phyloP scores from a whole-genome alignment of 2,329 filamentous ascomycete genomes.

The Claviceps fusiformis region DNA sequence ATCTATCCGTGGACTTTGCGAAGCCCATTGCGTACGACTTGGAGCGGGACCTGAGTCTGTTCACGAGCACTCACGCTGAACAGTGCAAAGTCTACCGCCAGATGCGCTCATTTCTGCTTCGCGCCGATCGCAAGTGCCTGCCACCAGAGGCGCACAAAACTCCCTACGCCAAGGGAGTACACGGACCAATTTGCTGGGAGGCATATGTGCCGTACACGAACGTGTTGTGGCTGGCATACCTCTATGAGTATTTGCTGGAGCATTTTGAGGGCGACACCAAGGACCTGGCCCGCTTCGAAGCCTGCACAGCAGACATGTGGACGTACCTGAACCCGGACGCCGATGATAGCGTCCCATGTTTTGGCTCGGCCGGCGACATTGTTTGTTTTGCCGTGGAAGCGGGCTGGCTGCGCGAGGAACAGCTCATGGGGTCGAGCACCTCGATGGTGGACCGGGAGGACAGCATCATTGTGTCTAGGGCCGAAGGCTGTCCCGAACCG shows the following conservation, averaged over 20 bases:
- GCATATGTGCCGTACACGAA: conserved; percentile 48
- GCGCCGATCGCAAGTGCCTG: conserved; percentile 35
- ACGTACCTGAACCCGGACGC: conserved; percentile 38
- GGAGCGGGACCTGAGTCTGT: conserved; percentile 45
- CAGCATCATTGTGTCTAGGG: conserved; percentile 24
- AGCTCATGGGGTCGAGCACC: conserved; percentile 28
- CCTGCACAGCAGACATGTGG: conserved; percentile 39
- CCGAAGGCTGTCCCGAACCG: conserved; percentile 13
- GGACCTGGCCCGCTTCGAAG: conserved; percentile 32
- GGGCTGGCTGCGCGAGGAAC: conserved; percentile 41
- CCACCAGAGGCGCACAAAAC: conserved; percentile 31
- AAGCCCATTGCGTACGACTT: conserved; percentile 40
- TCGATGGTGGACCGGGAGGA: conserved; percentile 26
- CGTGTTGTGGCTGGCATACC: conserved; percentile 50
- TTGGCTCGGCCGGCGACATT: conserved; percentile 41
- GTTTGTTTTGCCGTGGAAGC: conserved; percentile 43
- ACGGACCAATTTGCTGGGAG: conserved; percentile 40
- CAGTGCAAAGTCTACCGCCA: conserved; percentile 51
- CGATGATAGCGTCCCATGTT: conserved; percentile 31
- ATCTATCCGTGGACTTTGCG: conserved; percentile 22
- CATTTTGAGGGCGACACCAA: conserved; percentile 34
- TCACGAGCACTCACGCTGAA: conserved; percentile 43
- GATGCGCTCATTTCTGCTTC: conserved; percentile 44
- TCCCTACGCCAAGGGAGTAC: conserved; percentile 31
- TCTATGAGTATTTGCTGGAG: conserved; percentile 38